Base-by-base conservation (phyloP, 768 basidiomycete genomes). In the Kwoniella heveanensis region DNA sequence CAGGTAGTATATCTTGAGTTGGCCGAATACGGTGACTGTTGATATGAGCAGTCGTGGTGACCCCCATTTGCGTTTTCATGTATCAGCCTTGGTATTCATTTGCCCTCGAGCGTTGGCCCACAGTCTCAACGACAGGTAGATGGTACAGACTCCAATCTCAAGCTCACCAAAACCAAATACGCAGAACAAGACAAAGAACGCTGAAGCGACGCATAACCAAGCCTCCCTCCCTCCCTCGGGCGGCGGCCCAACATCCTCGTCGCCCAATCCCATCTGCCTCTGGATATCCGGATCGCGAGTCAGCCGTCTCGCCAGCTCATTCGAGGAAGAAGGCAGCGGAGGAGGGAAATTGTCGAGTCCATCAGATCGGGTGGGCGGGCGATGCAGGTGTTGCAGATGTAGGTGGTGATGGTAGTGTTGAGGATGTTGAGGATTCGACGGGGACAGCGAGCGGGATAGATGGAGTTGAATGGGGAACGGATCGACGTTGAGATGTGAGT, bases 141-240 rank as follows among this genome's bases (percentile, higher is more conserved):
- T n/a, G n/a, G n/a, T n/a, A n/a, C n/a, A n/a, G n/a, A n/a, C n/a
- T n/a, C n/a, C n/a, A n/a, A n/a, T n/a, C n/a, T n/a, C n/a, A n/a
- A n/a, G n/a, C 77, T 66, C 54, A 78, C 77, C 60, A 22, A 77
- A 72, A 13, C 77, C 77, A 57, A 77, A 77, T 1, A 72, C 60
- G 21, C 72, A 73, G 54, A 79, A 77, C 8, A 76, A 46, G 3
- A 77, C 64, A 25, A 75, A 71, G 46, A 74, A 75, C 24, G 72
- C 69, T 24, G 69, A 64, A 37, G 55, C 63, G 17, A 79, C 68
- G 27, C 75, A 75, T 21, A 61, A 52, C 77, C 77, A 79, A 48
- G 77, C 77, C 13, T 77, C 74, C 19, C 48, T 53, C 6, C 77
- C 77, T 7, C 77, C 77, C 60, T 79, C 77, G 2, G 77, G 77